Evolutionary conservation across 371 early-diverging fungal species (phyloP).

Genomic region (Mortierella sp.): DNA sequence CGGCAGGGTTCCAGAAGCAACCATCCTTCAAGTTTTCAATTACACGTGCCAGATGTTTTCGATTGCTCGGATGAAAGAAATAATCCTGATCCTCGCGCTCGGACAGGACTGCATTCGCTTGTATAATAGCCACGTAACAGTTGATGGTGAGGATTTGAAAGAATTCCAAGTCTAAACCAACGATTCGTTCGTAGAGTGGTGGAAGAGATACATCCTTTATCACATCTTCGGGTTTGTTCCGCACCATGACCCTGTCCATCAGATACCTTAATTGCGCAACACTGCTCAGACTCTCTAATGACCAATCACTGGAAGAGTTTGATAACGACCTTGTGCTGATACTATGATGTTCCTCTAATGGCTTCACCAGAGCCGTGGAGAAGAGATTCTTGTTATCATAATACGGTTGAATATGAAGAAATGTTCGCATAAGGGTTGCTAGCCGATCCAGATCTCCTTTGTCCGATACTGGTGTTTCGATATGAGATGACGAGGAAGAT

Average conservation of each 20-base stretch:
- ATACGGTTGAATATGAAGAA: conserved; percentile 67
- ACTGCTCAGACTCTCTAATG: conserved; percentile 26
- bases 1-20: conserved; percentile 72
- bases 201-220: conserved; percentile 71
- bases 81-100: conserved; percentile 76
- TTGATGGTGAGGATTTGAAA: conserved; percentile 76
- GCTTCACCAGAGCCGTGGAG: conserved; percentile 23
- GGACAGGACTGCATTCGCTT: conserved; percentile 75
- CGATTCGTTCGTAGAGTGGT: conserved; percentile 65
- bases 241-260: conserved; percentile 74
- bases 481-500: conserved; percentile 1
- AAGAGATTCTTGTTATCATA: conserved; percentile 37
- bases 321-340: not conserved
- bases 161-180: conserved; percentile 68
- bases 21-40: conserved; percentile 73
- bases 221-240: conserved; percentile 69
- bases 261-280: conserved; percentile 58
- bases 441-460: conserved; percentile 60
- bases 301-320: not conserved
- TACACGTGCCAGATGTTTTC: conserved; percentile 64
- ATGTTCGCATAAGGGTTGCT: conserved; percentile 61
- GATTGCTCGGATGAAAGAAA: conserved; percentile 74
- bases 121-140: conserved; percentile 71
- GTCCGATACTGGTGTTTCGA: conserved; percentile 14
- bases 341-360: conserved; percentile 25